A percentile compares a stretch with the other conserved stretches of the same genome.
phyloP scores from a whole-genome alignment of 371 early-diverging fungal species.

The Lichtheimia corymbifera region DNA sequence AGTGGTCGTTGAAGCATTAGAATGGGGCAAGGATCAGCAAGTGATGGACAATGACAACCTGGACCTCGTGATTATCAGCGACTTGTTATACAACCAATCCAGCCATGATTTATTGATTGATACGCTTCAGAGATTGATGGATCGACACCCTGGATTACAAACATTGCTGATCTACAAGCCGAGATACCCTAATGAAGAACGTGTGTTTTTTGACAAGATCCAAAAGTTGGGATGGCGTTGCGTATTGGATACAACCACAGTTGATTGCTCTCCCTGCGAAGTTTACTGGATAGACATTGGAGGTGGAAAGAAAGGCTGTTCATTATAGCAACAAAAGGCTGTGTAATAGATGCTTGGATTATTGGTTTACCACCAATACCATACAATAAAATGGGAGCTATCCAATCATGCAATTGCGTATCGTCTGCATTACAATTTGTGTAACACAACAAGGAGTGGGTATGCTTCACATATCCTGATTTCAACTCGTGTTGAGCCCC shows the following conservation, averaged over 20 bases:
- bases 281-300: background rate
- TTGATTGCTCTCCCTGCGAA: slow-evolving; percentile 1
- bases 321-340: too few species aligned
- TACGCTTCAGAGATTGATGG: slow-evolving; percentile 34
- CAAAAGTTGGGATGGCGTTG: slow-evolving; percentile 16
- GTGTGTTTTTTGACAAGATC: slow-evolving; percentile 40
- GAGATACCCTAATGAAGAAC: slow-evolving; percentile 29
- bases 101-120: slow-evolving; percentile 39
- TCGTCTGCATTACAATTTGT: too few species aligned
- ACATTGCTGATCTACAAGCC: slow-evolving; percentile 12
- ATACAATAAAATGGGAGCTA: too few species aligned
- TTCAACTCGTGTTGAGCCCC: too few species aligned
- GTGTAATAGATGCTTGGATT: too few species aligned
- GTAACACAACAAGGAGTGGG: too few species aligned
- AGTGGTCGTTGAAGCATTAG: slow-evolving; percentile 23
- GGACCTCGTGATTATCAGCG: slow-evolving; percentile 39
- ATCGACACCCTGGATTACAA: slow-evolving; percentile 29
- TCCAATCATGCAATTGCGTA: too few species aligned
- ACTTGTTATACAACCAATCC: slow-evolving; percentile 48
- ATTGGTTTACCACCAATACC: too few species aligned
- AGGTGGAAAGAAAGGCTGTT: too few species aligned
- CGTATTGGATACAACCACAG: background rate
- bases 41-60: slow-evolving; percentile 11
- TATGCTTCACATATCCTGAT: too few species aligned
- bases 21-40: slow-evolving; percentile 30